Evolutionary conservation across 805 yeast species (phyloP).

Genomic region (Candida golubevii): DNA sequence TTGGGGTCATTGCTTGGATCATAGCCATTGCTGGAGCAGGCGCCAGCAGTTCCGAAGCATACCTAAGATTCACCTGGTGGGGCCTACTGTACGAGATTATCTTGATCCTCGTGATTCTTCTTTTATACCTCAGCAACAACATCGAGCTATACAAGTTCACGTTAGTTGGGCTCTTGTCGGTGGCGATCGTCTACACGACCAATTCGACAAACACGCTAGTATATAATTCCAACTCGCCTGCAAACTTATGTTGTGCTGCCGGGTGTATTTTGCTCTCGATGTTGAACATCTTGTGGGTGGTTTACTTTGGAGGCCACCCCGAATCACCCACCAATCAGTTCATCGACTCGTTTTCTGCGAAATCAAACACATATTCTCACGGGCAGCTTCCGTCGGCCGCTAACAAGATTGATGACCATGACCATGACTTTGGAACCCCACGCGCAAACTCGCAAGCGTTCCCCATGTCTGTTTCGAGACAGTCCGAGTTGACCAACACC

Average conservation of each 20-base stretch:
- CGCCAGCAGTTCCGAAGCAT: constrained; percentile 30
- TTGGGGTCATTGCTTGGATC: constrained; percentile 77
- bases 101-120: constrained; percentile 46
- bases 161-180: constrained; percentile 52
- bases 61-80: constrained; percentile 96
- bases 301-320: constrained; percentile 87
- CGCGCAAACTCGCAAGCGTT: constrained; percentile 18
- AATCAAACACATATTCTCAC: constrained; percentile 35
- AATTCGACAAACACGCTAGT: constrained; percentile 79
- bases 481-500: constrained; percentile 26
- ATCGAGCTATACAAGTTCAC: constrained; percentile 66
- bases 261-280: constrained; percentile 84
- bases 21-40: constrained; percentile 86
- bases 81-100: constrained; percentile 77
- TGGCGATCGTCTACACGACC: constrained; percentile 80
- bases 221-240: constrained; percentile 54
- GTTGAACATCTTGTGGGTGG: constrained; percentile 77
- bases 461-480: constrained; percentile 33
- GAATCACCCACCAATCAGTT: constrained; percentile 82
- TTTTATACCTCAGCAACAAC: constrained; percentile 55
- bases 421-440: constrained; percentile 21
- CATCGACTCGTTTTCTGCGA: constrained; percentile 76
- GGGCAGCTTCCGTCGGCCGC: constrained; percentile 29
- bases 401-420: constrained; percentile 20
- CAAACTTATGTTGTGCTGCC: constrained; percentile 83